Conservation (phyloP, 306 rosid genomes). For the Coriaria nepalensis region DNA sequence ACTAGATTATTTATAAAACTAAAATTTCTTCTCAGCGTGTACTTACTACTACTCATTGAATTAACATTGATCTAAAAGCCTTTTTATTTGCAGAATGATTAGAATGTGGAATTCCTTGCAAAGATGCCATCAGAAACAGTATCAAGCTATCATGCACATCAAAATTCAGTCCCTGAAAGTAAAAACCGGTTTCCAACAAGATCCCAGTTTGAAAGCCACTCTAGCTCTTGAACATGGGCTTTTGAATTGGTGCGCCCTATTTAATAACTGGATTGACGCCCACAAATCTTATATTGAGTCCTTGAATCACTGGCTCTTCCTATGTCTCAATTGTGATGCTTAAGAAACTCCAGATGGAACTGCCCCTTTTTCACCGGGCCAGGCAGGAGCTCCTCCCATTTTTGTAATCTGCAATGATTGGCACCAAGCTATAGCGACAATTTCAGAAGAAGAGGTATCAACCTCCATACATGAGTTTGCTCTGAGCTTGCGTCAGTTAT, state of each 20-base stretch:
- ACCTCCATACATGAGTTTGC: conserved; percentile 71
- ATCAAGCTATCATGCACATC: conserved; percentile 87
- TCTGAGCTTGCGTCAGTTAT: conserved; percentile 52
- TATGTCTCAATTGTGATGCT: conserved; percentile 58
- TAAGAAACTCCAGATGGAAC: conserved; percentile 84
- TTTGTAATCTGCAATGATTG: conserved; percentile 83
- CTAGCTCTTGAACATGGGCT: conserved; percentile 91
- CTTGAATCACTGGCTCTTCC: conserved; percentile 73
- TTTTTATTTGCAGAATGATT: conserved; percentile 51
- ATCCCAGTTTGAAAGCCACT: conserved; percentile 71
- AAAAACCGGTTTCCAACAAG: conserved; percentile 47
- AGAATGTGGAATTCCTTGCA: conserved; percentile 96
- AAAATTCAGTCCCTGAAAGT: conserved; percentile 52
- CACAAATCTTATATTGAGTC: conserved; percentile 78
- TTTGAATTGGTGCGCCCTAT: conserved; percentile 71
- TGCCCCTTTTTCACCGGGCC: conserved; percentile 85
- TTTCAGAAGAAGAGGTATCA: conserved; percentile 62
- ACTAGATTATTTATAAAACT: too few relatives aligned
- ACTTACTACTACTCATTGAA: too few relatives aligned
- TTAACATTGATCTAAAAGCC: neutral
- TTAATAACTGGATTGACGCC: conserved; percentile 72
- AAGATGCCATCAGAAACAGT: conserved; percentile 87
- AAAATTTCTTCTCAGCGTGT: too few relatives aligned
- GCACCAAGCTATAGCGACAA: conserved; percentile 78
- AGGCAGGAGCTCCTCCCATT: conserved; percentile 75